Conservation (phyloP, 345 rosid genomes). For the Luvunga scandens region DNA sequence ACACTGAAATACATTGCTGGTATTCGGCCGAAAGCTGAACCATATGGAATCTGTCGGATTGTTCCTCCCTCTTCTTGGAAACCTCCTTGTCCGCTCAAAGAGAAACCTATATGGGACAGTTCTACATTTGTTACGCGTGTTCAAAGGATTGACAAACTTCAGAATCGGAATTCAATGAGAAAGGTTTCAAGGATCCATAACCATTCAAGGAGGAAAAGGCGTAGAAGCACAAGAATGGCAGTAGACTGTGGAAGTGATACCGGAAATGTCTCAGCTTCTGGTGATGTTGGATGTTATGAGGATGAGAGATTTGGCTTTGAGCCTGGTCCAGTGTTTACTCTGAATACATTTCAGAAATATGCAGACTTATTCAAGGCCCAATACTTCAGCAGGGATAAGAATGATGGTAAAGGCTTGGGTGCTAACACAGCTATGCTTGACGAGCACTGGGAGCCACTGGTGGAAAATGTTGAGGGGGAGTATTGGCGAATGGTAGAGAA, state of each 20-base stretch:
- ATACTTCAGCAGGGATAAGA: constrained; percentile 58
- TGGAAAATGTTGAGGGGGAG: constrained; percentile 87
- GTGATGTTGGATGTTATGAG: constrained; percentile 42
- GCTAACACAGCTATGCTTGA: constrained; percentile 21
- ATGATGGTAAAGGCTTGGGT: constrained; percentile 23
- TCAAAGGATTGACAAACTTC: constrained; percentile 95
- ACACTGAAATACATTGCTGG: constrained; percentile 79
- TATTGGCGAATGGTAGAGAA: constrained; percentile 98
- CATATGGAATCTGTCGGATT: constrained; percentile 93
- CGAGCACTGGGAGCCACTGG: constrained; percentile 56
- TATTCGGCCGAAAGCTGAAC: constrained; percentile 82
- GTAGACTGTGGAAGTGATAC: constrained; percentile 45
- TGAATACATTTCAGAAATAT: constrained; percentile 72
- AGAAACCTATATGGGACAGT: constrained; percentile 67
- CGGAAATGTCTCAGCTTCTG: constrained; percentile 36
- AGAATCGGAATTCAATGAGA: constrained; percentile 79
- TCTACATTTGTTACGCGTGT: constrained; percentile 86
- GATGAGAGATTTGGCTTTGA: constrained; percentile 91
- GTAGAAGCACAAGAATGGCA: constrained; percentile 66
- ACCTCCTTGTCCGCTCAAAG: constrained; percentile 89
- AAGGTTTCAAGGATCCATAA: constrained; percentile 53
- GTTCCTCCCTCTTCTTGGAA: constrained; percentile 98
- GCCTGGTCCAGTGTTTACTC: constrained; percentile 85
- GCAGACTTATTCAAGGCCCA: constrained; percentile 86
- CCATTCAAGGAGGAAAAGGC: constrained; percentile 65